Evolutionary conservation across 345 rosid genomes (phyloP).

Genomic region (Ceriops tagal): DNA sequence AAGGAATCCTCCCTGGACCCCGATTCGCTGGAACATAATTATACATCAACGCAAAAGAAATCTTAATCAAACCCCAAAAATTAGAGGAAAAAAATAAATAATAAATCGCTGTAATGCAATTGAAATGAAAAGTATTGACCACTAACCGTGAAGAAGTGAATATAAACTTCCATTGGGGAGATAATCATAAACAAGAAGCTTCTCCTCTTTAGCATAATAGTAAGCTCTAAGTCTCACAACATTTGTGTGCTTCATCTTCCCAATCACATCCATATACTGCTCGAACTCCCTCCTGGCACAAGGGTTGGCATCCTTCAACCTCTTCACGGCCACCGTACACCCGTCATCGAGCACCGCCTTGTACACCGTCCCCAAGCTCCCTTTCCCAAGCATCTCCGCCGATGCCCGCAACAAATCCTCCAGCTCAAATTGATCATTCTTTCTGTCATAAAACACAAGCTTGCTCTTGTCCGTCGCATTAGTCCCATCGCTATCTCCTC

Average conservation of each 20-base stretch:
- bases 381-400: slow-evolving; percentile 97
- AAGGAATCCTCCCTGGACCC: slow-evolving; percentile 85
- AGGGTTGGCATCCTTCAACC: slow-evolving; percentile 90
- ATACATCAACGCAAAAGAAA: not conserved
- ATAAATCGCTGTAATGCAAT: not conserved
- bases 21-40: slow-evolving; percentile 49
- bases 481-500: slow-evolving; percentile 77
- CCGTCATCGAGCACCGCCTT: slow-evolving; percentile 87
- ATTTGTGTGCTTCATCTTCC: slow-evolving; percentile 72
- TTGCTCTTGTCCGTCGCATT: slow-evolving; percentile 61
- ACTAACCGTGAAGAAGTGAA: slow-evolving; percentile 80
- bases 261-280: slow-evolving; percentile 88
- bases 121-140: not conserved
- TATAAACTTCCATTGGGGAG: slow-evolving; percentile 84
- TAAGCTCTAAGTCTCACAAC: slow-evolving; percentile 77
- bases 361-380: slow-evolving; percentile 84
- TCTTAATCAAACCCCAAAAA: not conserved
- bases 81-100: not conserved
- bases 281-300: slow-evolving; percentile 87
- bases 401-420: slow-evolving; percentile 86
- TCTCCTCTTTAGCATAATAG: slow-evolving; percentile 90
- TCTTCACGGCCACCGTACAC: slow-evolving; percentile 74
- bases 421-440: slow-evolving; percentile 63
- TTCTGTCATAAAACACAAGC: slow-evolving; percentile 77
- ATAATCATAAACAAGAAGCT: slow-evolving; percentile 87